Percentiles rank a stretch among this genome's conserved stretches.
Conservation (phyloP, 1,284 basidiomycete genomes). For the Trametes polyzona region DNA sequence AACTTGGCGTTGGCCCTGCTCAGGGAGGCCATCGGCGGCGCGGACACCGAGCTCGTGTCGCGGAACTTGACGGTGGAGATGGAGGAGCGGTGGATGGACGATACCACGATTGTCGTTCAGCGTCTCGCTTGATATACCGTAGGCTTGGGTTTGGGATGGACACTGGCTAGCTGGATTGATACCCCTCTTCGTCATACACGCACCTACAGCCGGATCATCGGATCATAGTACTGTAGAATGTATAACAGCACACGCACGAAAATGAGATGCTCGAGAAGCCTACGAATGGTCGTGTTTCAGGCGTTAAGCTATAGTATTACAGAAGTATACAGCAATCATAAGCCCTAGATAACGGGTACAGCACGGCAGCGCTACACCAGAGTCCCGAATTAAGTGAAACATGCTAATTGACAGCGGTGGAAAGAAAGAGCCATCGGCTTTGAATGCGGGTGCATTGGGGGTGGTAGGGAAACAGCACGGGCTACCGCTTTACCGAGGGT, state of each 20-base stretch:
- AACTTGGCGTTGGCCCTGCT: constrained; percentile 53
- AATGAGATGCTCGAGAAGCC: background rate
- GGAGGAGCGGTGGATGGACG: constrained; percentile 69
- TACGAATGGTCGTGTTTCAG: background rate
- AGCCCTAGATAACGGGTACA: constrained; percentile 12
- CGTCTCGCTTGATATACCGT: constrained; percentile 27
- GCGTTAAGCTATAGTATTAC: constrained; percentile 5
- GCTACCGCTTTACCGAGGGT: constrained; percentile 27
- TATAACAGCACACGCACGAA: background rate
- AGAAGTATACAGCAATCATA: constrained; percentile 8
- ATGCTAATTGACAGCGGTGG: background rate
- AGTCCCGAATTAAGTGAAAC: constrained; percentile 14
- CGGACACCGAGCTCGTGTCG: constrained; percentile 53
- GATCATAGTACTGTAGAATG: background rate
- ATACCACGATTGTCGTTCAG: constrained; percentile 64
- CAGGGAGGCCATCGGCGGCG: constrained; percentile 60
- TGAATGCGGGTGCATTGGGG: background rate
- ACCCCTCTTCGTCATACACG: constrained; percentile 1
- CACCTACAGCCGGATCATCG: no score
- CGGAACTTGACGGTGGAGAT: constrained; percentile 65
- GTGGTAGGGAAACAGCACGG: background rate
- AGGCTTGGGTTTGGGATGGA: background rate
- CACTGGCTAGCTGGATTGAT: background rate
- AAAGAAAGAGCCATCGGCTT: background rate
- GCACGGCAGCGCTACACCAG: constrained; percentile 8